A percentile compares a stretch with the other conserved stretches of the same genome.
Conservation (phyloP, 176 grass and related monocot species). For the Musa acuminata region DNA sequence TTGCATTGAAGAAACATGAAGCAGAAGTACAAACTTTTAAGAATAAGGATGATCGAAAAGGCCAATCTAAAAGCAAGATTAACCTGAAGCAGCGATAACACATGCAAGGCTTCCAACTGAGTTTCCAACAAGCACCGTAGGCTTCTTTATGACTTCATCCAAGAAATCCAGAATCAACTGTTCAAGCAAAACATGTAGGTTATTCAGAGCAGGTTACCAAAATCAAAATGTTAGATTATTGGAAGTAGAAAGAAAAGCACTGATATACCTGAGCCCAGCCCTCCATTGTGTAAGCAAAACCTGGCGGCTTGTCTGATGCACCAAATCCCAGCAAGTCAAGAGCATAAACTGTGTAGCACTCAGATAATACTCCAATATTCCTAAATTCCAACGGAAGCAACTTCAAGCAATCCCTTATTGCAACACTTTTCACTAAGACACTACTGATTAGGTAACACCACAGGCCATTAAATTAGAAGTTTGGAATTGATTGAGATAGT, state of each 20-base stretch:
- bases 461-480: neutral
- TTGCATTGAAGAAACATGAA: neutral
- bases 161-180: slow-evolving; percentile 94
- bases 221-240: neutral
- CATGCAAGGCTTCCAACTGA: slow-evolving; percentile 93
- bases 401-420: neutral
- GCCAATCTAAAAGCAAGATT: neutral
- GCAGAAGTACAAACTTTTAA: neutral
- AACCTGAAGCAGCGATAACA: slow-evolving; percentile 84
- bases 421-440: neutral
- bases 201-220: neutral
- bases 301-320: slow-evolving; percentile 73
- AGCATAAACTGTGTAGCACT: slow-evolving; percentile 71
- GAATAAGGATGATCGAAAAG: neutral
- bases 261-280: slow-evolving; percentile 59
- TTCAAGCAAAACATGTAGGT: neutral
- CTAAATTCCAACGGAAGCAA: slow-evolving; percentile 14
- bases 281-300: slow-evolving; percentile 89
- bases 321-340: slow-evolving; percentile 88
- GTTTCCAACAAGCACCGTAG: slow-evolving; percentile 75
- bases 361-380: slow-evolving; percentile 61
- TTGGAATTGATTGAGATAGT: neutral
- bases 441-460: neutral
- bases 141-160: slow-evolving; percentile 72
- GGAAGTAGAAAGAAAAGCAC: neutral